phyloP scores from a whole-genome alignment of 257 asterid species.

The Fraxinus anomala region DNA sequence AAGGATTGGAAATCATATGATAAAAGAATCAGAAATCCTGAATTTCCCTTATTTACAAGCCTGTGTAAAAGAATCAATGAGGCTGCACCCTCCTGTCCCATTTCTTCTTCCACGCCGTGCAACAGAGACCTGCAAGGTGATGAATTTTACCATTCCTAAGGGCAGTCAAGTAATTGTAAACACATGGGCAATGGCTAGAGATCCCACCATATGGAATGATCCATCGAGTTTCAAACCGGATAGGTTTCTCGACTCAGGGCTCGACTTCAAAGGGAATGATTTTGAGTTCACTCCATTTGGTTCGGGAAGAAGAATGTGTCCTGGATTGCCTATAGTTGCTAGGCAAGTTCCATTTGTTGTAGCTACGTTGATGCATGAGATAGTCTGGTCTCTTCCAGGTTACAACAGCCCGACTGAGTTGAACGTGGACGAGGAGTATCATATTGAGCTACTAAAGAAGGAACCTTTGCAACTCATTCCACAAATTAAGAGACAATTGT shows the following conservation, averaged over 20 bases:
- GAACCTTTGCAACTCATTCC: constrained; percentile 14
- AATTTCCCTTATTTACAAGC: constrained; percentile 25
- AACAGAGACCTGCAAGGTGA: constrained; percentile 21
- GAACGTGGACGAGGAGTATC: constrained; percentile 14
- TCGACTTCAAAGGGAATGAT: constrained; percentile 24
- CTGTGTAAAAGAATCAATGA: constrained; percentile 18
- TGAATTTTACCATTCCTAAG: constrained; percentile 24
- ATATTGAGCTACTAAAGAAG: not conserved
- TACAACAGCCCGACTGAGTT: constrained; percentile 8
- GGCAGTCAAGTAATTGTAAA: constrained; percentile 20
- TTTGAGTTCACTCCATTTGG: constrained; percentile 24
- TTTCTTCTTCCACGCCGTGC: constrained; percentile 24
- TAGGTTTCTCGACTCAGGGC: constrained; percentile 14
- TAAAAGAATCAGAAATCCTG: not conserved
- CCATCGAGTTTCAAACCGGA: constrained; percentile 25
- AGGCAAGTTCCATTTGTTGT: constrained; percentile 15
- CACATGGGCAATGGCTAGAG: constrained; percentile 21
- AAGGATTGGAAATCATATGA: not conserved
- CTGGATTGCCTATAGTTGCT: constrained; percentile 23
- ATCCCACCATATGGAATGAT: constrained; percentile 24
- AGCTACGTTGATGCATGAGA: constrained; percentile 21
- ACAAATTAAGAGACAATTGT: not conserved
- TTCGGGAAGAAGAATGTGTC: constrained; percentile 26
- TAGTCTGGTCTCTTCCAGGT: constrained; percentile 14
- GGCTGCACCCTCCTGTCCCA: constrained; percentile 24